Conservation (phyloP, 352 stramenopile genomes). For the Pythium aphanidermatum region DNA sequence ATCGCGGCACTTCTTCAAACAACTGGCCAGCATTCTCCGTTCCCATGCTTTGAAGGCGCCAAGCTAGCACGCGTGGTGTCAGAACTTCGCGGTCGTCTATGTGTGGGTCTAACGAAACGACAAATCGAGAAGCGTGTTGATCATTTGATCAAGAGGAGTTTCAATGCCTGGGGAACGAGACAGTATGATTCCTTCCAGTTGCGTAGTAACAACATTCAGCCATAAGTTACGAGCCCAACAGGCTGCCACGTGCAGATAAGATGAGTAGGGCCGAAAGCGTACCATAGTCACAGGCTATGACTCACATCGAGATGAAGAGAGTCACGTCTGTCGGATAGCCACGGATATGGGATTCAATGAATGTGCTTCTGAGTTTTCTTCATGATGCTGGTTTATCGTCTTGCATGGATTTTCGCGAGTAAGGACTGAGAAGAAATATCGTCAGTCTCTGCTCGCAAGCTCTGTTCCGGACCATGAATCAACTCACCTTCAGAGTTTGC, state of each 20-base stretch:
- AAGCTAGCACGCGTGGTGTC: slow-evolving; percentile 56
- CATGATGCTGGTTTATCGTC: slow-evolving; percentile 4
- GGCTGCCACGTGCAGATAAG: no score
- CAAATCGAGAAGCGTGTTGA: slow-evolving; percentile 70
- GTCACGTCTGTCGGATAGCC: slow-evolving; percentile 3
- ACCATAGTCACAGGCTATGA: slow-evolving; percentile 14
- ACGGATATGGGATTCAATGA: no score
- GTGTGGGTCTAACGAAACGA: slow-evolving; percentile 53
- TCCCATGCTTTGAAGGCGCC: slow-evolving; percentile 89
- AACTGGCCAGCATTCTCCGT: slow-evolving; percentile 91
- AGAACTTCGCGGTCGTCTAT: slow-evolving; percentile 62
- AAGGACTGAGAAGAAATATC: slow-evolving; percentile 5
- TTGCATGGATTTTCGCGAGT: slow-evolving; percentile 11
- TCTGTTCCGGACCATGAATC: no score
- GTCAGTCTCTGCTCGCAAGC: no score
- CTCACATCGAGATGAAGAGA: no score
- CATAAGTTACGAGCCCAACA: slow-evolving; percentile 19
- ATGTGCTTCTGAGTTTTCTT: no score
- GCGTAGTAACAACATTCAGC: slow-evolving; percentile 87
- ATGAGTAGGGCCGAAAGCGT: slow-evolving; percentile 3
- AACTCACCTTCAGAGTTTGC: slow-evolving; percentile 28
- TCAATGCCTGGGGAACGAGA: slow-evolving; percentile 83
- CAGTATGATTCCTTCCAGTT: slow-evolving; percentile 89
- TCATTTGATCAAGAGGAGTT: slow-evolving; percentile 82
- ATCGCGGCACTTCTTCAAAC: slow-evolving; percentile 95